These are phyloP conservation scores for Lachancea mirantina DNA, from an alignment of 805 yeast genomes.

Conservation along the genomic window DNA sequence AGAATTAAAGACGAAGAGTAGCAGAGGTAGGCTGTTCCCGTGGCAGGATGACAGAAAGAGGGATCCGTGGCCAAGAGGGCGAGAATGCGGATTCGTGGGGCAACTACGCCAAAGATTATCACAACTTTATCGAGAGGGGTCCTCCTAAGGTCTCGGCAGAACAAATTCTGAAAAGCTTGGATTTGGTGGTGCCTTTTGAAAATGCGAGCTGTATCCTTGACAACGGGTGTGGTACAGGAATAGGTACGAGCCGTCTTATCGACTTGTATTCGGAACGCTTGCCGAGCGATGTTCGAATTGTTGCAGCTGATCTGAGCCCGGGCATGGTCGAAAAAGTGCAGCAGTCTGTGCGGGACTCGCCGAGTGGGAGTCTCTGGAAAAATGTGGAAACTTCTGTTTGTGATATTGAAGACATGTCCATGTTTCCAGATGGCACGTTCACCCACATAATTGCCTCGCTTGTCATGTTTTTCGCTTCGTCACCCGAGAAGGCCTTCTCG, in stretches of 20 bases:
- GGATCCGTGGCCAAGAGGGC: no score
- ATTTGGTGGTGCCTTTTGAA: constrained; percentile 1
- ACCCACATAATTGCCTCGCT: constrained; percentile 6
- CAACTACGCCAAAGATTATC: neutral
- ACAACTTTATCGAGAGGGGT: neutral
- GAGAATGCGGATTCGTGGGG: constrained; percentile 7
- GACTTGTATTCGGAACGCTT: constrained; percentile 1
- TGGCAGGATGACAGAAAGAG: no score
- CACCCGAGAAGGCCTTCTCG: constrained; percentile 3
- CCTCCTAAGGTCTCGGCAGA: constrained; percentile 3
- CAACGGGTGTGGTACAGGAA: constrained; percentile 6
- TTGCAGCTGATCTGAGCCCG: constrained; percentile 6
- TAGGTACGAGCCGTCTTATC: constrained; percentile 2
- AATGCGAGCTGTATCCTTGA: constrained; percentile 3
- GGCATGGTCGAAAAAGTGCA: constrained; percentile 3
- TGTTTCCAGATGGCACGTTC: neutral
- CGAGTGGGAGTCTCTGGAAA: constrained; percentile 1
- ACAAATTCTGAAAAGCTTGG: neutral
- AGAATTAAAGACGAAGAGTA: no score
- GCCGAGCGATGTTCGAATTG: neutral
- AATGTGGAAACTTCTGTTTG: constrained; percentile 1
- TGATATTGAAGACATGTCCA: constrained; percentile 1
- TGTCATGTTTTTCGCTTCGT: constrained; percentile 2
- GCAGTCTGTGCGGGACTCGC: neutral
- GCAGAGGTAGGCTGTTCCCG: no score